Base-by-base conservation (phyloP, 2,329 filamentous ascomycete genomes). In the Penicillium sp. region DNA sequence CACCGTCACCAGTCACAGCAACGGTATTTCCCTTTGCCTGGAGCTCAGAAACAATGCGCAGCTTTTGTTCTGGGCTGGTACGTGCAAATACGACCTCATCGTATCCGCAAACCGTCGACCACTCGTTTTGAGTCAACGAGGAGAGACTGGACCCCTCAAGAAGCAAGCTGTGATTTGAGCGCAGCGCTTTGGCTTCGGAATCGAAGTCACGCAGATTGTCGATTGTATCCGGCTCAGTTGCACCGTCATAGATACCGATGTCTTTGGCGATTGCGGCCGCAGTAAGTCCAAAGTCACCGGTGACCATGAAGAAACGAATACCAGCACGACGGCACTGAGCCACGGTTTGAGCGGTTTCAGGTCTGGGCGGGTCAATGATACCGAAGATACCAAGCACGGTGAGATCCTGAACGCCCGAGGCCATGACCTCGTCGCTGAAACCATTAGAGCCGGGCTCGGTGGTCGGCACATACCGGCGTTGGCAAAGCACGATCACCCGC, bases 401-500 rank as follows among this genome's bases (percentile, higher is more conserved):
- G 24, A 81, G 66, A 46, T 75, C 70, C 3, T 70, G 59, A 0
- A 75, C 68, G 5, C 73, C 74, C 0, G 63, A 64, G 10, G 69
- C 67, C 5, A 74, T 63, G 4, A 79, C 69, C 50, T 81, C 79
- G n/a, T 81, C 77, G 41, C 70, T 77, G 53, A 81, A 81, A 2
- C 70, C 74, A 40, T 80, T 79, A 25, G 77, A 75, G 1, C 72
- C 69, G 1, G 72, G 62, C 46, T 81, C 55, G 6, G 74, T 63
- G 2, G 63, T 63, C 1, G 74, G 72, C 1, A 69, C 72, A 39
- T 86, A 67, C 22, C 75, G 70, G 62, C 88, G 87, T 39, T 83
- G 81, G 14, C 85, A 87, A 7, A 89, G 76, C 5, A 89, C 73
- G 10, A 89, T 80, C 11, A 88, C 86, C n/a, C 86, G 80, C 65